Percentiles rank a stretch among this genome's conserved stretches.
Evolutionary conservation across 176 grass and related monocot species (phyloP).

Genomic region (Bonia amplexicaulis): DNA sequence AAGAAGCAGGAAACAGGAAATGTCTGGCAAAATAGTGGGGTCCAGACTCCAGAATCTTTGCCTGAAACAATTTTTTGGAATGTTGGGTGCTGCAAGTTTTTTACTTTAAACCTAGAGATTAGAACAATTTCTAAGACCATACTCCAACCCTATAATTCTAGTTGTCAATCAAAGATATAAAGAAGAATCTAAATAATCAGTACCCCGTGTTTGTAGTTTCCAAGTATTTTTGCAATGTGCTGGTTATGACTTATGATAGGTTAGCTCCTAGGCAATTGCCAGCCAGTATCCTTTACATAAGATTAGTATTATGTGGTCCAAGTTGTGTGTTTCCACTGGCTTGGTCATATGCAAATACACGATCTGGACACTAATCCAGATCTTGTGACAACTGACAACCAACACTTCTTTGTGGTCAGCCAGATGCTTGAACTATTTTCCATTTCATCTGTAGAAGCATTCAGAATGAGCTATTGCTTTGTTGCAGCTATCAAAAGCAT

Average conservation of each 20-base stretch:
- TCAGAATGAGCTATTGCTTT: slow-evolving; percentile 16
- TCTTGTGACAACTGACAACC: not conserved
- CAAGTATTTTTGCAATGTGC: not conserved
- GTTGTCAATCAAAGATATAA: not conserved
- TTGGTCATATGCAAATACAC: not conserved
- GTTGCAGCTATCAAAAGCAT: slow-evolving; percentile 95
- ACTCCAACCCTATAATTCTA: not conserved
- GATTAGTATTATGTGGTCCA: slow-evolving; percentile 1
- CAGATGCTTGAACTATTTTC: not conserved
- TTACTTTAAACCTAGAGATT: not conserved
- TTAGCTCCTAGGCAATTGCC: not conserved
- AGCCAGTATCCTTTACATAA: not conserved
- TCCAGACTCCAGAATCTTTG: not conserved
- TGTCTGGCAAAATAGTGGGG: not conserved
- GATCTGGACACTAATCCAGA: not conserved
- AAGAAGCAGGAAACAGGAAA: not conserved
- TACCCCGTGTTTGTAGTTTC: not conserved
- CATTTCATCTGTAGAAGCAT: slow-evolving; percentile 11
- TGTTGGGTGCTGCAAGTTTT: not conserved
- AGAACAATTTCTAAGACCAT: not conserved
- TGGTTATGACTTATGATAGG: slow-evolving; percentile 1
- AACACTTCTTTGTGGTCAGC: slow-evolving; percentile 1
- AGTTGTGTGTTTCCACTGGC: not conserved
- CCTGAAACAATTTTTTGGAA: not conserved
- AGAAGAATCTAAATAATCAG: not conserved